Evolutionary conservation across 2,329 filamentous ascomycete species (phyloP), one percentile per base, ranked within the genome.

Genomic region (Verticillium nubilum): DNA sequence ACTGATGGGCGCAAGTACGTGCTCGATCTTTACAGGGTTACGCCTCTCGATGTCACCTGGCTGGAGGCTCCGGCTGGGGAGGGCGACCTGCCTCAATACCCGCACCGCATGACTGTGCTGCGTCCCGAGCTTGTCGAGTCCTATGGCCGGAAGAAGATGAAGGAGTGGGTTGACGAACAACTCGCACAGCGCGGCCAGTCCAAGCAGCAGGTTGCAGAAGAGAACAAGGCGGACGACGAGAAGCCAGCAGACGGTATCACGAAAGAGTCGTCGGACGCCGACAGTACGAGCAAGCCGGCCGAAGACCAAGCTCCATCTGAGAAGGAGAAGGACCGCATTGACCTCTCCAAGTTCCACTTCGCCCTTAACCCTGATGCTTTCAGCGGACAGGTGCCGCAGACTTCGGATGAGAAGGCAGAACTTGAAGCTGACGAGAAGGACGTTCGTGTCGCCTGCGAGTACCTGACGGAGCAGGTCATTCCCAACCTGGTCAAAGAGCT

Each of bases 1-100:
- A 99, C 95, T 1, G 95, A 99, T 70, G 95, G 93, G 37, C 86
- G 95, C 67, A 97, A 97, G 73, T 99, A 99, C 71, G 91, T 97
- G n/a, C 84, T 99, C 56, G 95, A 99, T 69, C 79, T 99, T 58
- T 99, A 99, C 79, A 87, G 95, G 60, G 89, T 98, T 64, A 96
- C 95, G 3, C 95, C 95, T 5, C 78, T 98, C 60, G 95, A 99
- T 73, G 87, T 97, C 59, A 76, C 83, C 25, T 99, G 96, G 93
- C 82, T 97, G 67, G 94, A 99, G 66, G 88, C 94, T 71, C 81
- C 86, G 66, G 80, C 78, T 17, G 73, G 75, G 58, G 78, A 81
- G 63, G 72, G 75, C 5, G 76, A 78, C 57, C 9, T 25, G 4
- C 27, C 57, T n/a, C 79, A 84, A 60, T 99, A 99, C 70, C 95